Evolutionary conservation across 352 stramenopile species (phyloP), one percentile per base, ranked within the genome.

Genomic region (Phytophthora constricta): DNA sequence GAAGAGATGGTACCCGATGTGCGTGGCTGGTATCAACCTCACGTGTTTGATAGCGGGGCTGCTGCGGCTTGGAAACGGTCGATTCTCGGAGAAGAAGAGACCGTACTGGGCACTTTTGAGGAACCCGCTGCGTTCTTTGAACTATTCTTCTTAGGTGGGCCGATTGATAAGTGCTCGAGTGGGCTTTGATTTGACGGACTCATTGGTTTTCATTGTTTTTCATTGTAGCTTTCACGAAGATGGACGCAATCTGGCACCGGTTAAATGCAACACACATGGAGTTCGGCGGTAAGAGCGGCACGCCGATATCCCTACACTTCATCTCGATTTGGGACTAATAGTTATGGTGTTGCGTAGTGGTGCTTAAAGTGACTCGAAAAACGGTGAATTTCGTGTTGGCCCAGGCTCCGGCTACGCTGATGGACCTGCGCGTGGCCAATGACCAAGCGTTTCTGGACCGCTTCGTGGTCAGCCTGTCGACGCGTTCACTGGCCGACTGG

Each of bases 261-360:
- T 80, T 90, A 64, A 92, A 92, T 65, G 85, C 82, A 13, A 92
- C 88, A 11, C 92, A 91, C 60, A 96, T 96, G 88, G 84, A 96
- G 63, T 96, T 96, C 72, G 76, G 79, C 37, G 76, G 87, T 96
- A 71, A n/a, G 65, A 56, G 33, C 0, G 2, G 2, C 14, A 25
- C n/a, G 22, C 14, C 42, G 19, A 48, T 48, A 9, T 53, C 14
- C 14, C 34, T 11, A 19, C 20, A n/a, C n/a, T n/a, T n/a, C n/a
- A n/a, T n/a, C n/a, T n/a, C n/a, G n/a, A n/a, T n/a, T n/a, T n/a
- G n/a, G n/a, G 20, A 59, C 13, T 23, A 9, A 19, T 5, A 1
- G 5, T 16, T 34, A 50, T 48, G 4, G 1, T 43, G 9, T 57
- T n/a, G n/a, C 43, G 10, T 55, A 94, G 88, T 89, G 23, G 86